Evolutionary conservation across 306 rosid genomes (phyloP).

Genomic region (Hippophae tibetana): DNA sequence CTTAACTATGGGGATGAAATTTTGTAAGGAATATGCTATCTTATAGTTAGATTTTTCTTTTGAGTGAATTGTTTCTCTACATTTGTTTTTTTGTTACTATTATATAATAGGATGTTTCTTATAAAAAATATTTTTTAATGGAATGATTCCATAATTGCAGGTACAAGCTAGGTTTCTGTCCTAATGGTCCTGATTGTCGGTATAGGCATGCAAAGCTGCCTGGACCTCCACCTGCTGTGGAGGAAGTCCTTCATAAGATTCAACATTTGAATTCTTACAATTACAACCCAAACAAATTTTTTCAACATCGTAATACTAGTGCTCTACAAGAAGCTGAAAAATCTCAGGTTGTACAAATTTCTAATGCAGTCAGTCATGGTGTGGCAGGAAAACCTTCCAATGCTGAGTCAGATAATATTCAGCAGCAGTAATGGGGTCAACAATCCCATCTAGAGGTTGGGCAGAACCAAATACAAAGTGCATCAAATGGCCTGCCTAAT

Average conservation of each 20-base stretch:
- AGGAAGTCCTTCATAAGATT: constrained; percentile 95
- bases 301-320: constrained; percentile 55
- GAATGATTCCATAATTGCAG: constrained; percentile 37
- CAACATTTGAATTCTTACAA: constrained; percentile 84
- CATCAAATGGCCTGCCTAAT: constrained; percentile 62
- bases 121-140: too few species aligned
- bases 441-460: constrained; percentile 58
- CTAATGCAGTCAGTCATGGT: constrained; percentile 45
- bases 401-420: constrained; percentile 70
- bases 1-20: too few species aligned
- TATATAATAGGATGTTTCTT: too few species aligned
- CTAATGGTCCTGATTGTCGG: constrained; percentile 97
- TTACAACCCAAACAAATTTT: constrained; percentile 57
- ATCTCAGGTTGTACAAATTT: constrained; percentile 60
- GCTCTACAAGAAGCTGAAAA: constrained; percentile 67
- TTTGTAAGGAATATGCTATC: too few species aligned
- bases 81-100: too few species aligned
- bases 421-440: constrained; percentile 68
- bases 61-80: too few species aligned
- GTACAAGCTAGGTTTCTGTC: constrained; percentile 98
- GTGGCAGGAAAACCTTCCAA: constrained; percentile 52
- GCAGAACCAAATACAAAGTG: constrained; percentile 52
- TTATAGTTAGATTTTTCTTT: too few species aligned
- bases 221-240: constrained; percentile 95
- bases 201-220: constrained; percentile 88